Evolutionary conservation across 2,329 filamentous ascomycete species (phyloP).

Genomic region (Byssochlamys sp.): DNA sequence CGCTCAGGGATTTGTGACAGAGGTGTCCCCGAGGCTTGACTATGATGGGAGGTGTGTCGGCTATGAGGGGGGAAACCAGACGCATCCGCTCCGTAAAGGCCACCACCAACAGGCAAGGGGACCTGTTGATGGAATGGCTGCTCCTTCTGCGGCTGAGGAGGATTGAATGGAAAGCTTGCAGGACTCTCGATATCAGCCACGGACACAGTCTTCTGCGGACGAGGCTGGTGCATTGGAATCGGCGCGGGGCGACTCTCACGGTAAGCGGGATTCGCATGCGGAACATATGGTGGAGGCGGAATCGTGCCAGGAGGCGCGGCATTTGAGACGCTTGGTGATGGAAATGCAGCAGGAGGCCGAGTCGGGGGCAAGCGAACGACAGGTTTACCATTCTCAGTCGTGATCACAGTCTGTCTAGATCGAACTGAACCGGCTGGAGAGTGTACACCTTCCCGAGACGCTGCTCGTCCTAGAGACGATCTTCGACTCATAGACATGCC

Average conservation of each 20-base stretch:
- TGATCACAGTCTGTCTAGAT: constrained; percentile 53
- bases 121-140: constrained; percentile 92
- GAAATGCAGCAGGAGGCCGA: constrained; percentile 20
- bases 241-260: constrained; percentile 52
- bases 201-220: constrained; percentile 87
- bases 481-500: constrained; percentile 81
- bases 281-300: constrained; percentile 31
- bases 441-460: constrained; percentile 62
- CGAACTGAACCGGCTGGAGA: constrained; percentile 73
- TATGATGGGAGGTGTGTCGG: constrained; percentile 60
- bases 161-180: constrained; percentile 49
- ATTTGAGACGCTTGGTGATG: constrained; percentile 9
- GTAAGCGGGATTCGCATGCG: constrained; percentile 47
- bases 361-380: constrained; percentile 67
- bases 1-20: constrained; percentile 87
- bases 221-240: constrained; percentile 82
- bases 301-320: constrained; percentile 11
- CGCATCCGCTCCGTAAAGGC: constrained; percentile 43
- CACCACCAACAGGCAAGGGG: constrained; percentile 60
- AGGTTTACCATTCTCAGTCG: constrained; percentile 56
- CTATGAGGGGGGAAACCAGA: constrained; percentile 50
- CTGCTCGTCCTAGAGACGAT: constrained; percentile 64
- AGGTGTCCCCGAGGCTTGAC: constrained; percentile 66
- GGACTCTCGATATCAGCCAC: constrained; percentile 87
- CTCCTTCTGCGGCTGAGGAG: constrained; percentile 58